Base-by-base conservation (phyloP, 192 early-diverging fungal genomes). In the Entomortierella chlamydospora region DNA sequence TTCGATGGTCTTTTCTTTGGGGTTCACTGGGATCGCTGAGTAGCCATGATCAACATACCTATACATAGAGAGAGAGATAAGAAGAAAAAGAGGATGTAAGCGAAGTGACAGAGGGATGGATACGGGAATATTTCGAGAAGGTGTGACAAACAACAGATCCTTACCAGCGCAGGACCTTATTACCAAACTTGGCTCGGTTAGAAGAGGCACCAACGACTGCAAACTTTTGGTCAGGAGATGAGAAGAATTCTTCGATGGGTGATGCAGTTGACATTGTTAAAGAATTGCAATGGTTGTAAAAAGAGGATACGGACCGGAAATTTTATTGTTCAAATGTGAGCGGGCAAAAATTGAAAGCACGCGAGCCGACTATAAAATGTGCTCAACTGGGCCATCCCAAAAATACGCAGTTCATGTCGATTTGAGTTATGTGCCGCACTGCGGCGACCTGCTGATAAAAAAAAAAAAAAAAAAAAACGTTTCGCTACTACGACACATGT, bases 81-180 rank as follows among this genome's bases (percentile, higher is more conserved):
- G 11, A 57, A 20, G 33, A 28, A 4, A 29, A n/a, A n/a, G n/a
- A 20, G 51, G 20, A 15, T 42, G 8, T 20, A 47, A 3, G 2
- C 8, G 20, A 47, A 20, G 45, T 47, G 2, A 20, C 45, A 17
- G 45, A 20, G 12, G 15, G 39, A 9, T 41, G 39, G 6, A 41
- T 13, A 41, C 39, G 6, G 13, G 6, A 41, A 41, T 41, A 9
- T 41, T 9, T n/a, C n/a, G n/a, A n/a, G n/a, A n/a, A n/a, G n/a
- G n/a, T n/a, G n/a, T n/a, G n/a, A n/a, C n/a, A n/a, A n/a, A n/a
- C n/a, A n/a, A n/a, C n/a, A 47, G 20, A 17, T 20, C 4, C 49
- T 43, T 91, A 96, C 93, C 94, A 97, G 30, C 85, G 77, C 49
- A 97, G 84, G 28, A 97, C 93, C 58, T 90, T 91, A 87, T 95